Evolutionary conservation across 208 protist genomes (phyloP).

Genomic region (Giardia muris): DNA sequence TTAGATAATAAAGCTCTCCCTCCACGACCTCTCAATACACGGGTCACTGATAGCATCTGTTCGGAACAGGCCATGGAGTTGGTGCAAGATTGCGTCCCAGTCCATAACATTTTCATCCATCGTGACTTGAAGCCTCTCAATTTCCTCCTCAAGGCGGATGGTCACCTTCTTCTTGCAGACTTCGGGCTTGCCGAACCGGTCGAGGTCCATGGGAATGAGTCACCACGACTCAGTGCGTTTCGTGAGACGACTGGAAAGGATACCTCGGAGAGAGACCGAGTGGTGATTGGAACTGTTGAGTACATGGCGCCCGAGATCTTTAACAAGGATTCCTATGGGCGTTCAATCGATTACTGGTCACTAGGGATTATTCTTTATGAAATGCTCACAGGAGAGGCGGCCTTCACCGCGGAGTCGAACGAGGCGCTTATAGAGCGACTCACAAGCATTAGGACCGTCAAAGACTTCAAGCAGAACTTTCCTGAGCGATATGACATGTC

Average conservation of each 20-base stretch:
- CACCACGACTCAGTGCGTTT: not conserved
- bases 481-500: not conserved
- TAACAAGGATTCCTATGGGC: slow-evolving; percentile 36
- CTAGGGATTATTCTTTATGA: slow-evolving; percentile 49
- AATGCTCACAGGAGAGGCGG: slow-evolving; percentile 38
- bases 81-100: no score
- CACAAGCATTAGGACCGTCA: not conserved
- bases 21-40: no score
- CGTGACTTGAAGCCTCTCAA: not conserved
- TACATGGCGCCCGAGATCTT: slow-evolving; percentile 53
- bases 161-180: not conserved
- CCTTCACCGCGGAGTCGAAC: slow-evolving; percentile 38
- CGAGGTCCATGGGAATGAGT: not conserved
- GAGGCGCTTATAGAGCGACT: not conserved
- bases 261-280: not conserved
- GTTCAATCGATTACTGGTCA: slow-evolving; percentile 48
- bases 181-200: not conserved
- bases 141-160: not conserved
- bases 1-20: no score
- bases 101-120: not conserved
- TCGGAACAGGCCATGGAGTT: no score
- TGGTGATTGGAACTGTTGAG: slow-evolving; percentile 45
- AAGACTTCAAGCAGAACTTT: not conserved
- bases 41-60: no score
- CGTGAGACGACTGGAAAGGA: not conserved